These are phyloP conservation scores for Phytopythium sindhum DNA, from an alignment of 352 stramenopile genomes.

Conservation along the genomic window DNA sequence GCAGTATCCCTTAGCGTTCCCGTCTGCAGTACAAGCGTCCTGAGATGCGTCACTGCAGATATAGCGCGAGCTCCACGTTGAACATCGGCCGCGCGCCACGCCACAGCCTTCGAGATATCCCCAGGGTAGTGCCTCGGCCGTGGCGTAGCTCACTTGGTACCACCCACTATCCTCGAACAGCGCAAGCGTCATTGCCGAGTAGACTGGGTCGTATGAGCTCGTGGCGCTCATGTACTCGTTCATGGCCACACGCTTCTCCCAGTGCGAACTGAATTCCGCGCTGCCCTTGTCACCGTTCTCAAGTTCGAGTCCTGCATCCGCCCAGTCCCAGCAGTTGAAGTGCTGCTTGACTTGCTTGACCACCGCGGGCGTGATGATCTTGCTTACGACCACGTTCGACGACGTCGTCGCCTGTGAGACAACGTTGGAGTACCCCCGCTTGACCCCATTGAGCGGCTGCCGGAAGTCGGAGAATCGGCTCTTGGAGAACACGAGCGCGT, in stretches of 20 bases:
- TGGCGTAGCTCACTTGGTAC: slow-evolving; percentile 70
- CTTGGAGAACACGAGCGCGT: slow-evolving; percentile 75
- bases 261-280: slow-evolving; percentile 65
- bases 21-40: slow-evolving; percentile 56
- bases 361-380: slow-evolving; percentile 72
- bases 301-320: slow-evolving; percentile 56
- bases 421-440: slow-evolving; percentile 68
- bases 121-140: slow-evolving; percentile 60
- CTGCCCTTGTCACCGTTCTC: slow-evolving; percentile 70
- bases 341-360: slow-evolving; percentile 65
- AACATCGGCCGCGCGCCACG: slow-evolving; percentile 54
- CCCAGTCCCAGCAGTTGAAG: slow-evolving; percentile 73
- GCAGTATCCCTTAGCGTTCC: slow-evolving; percentile 73
- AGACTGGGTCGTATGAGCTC: slow-evolving; percentile 69
- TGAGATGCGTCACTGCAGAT: slow-evolving; percentile 47
- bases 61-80: slow-evolving; percentile 67
- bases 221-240: slow-evolving; percentile 87
- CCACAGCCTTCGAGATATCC: slow-evolving; percentile 74
- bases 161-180: slow-evolving; percentile 82
- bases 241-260: slow-evolving; percentile 79
- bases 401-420: slow-evolving; percentile 38
- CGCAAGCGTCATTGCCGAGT: slow-evolving; percentile 66
- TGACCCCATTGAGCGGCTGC: slow-evolving; percentile 48
- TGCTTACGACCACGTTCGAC: slow-evolving; percentile 58
- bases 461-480: slow-evolving; percentile 60